Evolutionary conservation across 2,329 filamentous ascomycete species (phyloP), one percentile per base, ranked within the genome.

Genomic region (Diatrype stigma): DNA sequence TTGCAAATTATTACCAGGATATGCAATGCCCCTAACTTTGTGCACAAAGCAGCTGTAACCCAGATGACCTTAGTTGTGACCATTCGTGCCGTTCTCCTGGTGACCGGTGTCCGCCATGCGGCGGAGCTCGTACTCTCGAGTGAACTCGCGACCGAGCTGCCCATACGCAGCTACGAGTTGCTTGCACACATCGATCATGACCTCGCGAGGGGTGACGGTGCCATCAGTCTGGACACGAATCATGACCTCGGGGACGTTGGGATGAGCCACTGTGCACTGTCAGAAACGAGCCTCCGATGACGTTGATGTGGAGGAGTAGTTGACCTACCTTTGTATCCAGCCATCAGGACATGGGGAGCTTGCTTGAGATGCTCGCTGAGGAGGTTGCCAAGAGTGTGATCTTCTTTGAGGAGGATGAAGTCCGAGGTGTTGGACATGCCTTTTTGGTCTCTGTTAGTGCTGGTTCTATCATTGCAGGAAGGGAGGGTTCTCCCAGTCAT

Each of bases 321-420:
- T n/a, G 37, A 50, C 81, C 56, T 70, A 86, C 88, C 84, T 72
- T 95, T 95, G 79, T 99, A 99, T 12, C 88, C 94, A 53, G 92
- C 86, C 79, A 97, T 96, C 62, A 87, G 77, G 61, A 99, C 88
- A 67, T 95, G 86, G 17, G 84, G 81, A 63, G 90, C 87, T 68
- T 89, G 85, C 73, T 94, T 85, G 51, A 99, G 86, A 63, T 93
- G 89, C 64, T 90, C 86, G 45, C 87, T 82, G 51, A 99, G 80
- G 50, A 99, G 80, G 70, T 99, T 96, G 62, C 87, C 94, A 23
- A 99, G 82, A 1, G 93, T 96, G 73, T 96, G 93, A 63, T 99
- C 94, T 70, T 99, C 94, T 71, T 96, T 97, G 73, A 90, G 90
- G 73, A 99, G 85, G 52, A 90, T 85, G 75, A 99, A 99, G 71